Evolutionary conservation across 2,329 filamentous ascomycete genomes (phyloP), one percentile per base, ranked within the genome.

Genomic region (Lasiodiplodia theobromae): DNA sequence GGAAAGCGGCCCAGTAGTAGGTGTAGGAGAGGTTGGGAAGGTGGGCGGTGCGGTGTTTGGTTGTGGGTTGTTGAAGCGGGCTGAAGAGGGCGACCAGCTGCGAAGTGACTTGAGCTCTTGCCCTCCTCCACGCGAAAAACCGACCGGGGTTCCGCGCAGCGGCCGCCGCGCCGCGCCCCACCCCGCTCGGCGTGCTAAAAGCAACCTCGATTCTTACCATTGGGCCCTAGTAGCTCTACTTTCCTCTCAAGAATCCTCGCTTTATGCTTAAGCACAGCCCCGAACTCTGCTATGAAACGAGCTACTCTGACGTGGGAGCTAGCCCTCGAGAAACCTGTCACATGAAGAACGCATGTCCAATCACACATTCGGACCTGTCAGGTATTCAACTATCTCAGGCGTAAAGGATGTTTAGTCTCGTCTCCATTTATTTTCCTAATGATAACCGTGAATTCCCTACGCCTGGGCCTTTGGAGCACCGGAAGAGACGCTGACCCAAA

Each of bases 61-160:
- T 60, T 34, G 65, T 40, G 54, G 64, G 54, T 51, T 67, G 65
- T 49, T 60, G 65, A 56, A 67, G 57, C 53, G 54, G 44, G 28
- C 28, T 21, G 38, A 23, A 56, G 21, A 52, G 21, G 57, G 25
- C 23, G 34, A 37, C 25, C 58, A 51, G 65, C 58, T 63, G 58
- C 44, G 44, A 51, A 51, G 60, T 64, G 60, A 64, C 60, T 64
- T 64, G 60, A 63, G 60, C 65, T 67, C 64, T 57, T 52, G 49
- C 49, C 49, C 23, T 54, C 25, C 65, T 67, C 65, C 65, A 37
- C 65, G 65, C 16, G 65, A 67, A 67, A 67, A 67, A 67, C 14
- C 40, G 65, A 52, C 65, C 65, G 65, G 65, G 64, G 53, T 23
- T 57, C 51, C 65, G 47, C 53, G 65, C 47, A 51, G 40, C 52